Base-by-base conservation (phyloP, 805 yeast species). In the Kodamaea hsintzibuensis region DNA sequence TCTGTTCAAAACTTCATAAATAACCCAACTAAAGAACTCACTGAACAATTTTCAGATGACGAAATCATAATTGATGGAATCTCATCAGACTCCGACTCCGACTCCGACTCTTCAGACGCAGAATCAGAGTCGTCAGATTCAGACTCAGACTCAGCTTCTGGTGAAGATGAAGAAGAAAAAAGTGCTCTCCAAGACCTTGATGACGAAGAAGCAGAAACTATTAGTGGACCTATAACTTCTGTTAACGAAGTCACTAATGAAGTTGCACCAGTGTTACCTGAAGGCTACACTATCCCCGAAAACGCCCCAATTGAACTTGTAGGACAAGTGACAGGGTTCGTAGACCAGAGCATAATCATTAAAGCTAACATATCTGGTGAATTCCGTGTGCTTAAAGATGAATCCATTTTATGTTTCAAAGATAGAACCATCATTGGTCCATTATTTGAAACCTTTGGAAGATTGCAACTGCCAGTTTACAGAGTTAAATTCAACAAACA, bases 381-480 rank as follows among this genome's bases (percentile, higher is more conserved):
- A 63, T 88, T 85, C 65, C 75, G 92, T 43, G 88, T 91, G 2
- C 74, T 93, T 37, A 88, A 85, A 59, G 98, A 91, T 51, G 87
- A 86, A 13, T 86, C 96, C 0, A 75, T 93, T 0, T 77, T 93
- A 2, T 90, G 97, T 63, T 80, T 91, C 45, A 86, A 83, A 57
- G 91, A 89, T 64, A 77, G 86, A 46, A 77, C 81, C 1, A 70
- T 86, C 1, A 62, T 95, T 13, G 98, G 98, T 0, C 85, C 87
- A 0, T 72, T 93, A 8, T 88, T 84, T 63, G 99, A 95, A 67
- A 89, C 91, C 0, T 91, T 95, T 73, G 99, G 99, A 0, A 86
- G 90, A 9, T 78, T 95, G 5, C 88, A 89, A 57, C 70, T 82
- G 16, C 99, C 99, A 0, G 75, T 86, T 46, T 92, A 91, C 66